phyloP scores from a whole-genome alignment of 2,329 filamentous ascomycete species.

The Clonostachys rosea region DNA sequence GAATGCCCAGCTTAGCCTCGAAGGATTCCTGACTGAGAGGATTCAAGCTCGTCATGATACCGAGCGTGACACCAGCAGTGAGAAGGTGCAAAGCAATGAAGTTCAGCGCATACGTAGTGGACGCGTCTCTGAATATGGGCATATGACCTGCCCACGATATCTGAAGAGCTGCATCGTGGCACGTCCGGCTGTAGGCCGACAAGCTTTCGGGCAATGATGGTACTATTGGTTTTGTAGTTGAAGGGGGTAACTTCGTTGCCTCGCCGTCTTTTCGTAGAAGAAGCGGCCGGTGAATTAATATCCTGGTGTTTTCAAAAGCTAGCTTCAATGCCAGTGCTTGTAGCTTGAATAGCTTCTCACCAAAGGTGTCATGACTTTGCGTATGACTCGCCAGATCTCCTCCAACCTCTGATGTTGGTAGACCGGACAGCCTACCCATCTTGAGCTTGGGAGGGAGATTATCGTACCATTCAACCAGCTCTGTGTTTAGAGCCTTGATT shows the following conservation, averaged over 20 bases:
- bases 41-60: conserved; percentile 11
- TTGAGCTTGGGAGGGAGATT: neutral
- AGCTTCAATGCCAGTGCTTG: conserved; percentile 23
- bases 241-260: neutral
- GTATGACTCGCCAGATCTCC: neutral
- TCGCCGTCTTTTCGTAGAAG: neutral
- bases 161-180: neutral
- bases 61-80: conserved; percentile 14
- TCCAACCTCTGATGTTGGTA: neutral
- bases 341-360: conserved; percentile 14
- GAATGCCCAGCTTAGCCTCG: neutral
- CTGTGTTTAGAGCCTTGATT: neutral
- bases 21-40: conserved; percentile 10
- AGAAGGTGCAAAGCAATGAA: conserved; percentile 16
- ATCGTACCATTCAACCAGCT: neutral
- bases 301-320: conserved; percentile 23
- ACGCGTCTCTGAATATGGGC: conserved; percentile 5
- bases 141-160: neutral
- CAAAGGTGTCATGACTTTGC: neutral
- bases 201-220: neutral
- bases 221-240: neutral
- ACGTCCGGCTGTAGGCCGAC: neutral
- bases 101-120: conserved; percentile 13
- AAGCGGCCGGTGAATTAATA: conserved; percentile 13
- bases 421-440: neutral